A percentile compares a stretch with the other conserved stretches of the same genome.
Evolutionary conservation across 1,139 yeast genomes (phyloP).

Genomic region (Candida dubliniensis): DNA sequence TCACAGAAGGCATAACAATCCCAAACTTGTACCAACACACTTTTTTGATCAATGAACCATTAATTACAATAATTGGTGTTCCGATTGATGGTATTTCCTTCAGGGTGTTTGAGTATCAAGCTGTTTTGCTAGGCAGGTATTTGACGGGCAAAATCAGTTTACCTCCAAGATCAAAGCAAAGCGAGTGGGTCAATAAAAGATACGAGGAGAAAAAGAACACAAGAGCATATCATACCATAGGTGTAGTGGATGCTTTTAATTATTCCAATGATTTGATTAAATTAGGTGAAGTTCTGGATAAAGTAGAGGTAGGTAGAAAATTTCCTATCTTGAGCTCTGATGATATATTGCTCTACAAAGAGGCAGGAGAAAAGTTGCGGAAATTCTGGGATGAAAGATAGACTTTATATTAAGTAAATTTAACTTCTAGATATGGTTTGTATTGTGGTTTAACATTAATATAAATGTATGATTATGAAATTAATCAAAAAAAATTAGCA

Average conservation of each 20-base stretch:
- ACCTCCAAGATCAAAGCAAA: conserved; percentile 31
- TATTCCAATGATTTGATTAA: conserved; percentile 24
- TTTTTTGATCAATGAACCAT: conserved; percentile 37
- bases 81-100: conserved; percentile 43
- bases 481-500: conserved; percentile 57
- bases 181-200: conserved; percentile 31
- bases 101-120: conserved; percentile 45
- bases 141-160: conserved; percentile 32
- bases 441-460: no score
- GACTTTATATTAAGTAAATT: neutral
- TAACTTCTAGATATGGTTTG: neutral
- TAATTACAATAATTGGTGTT: conserved; percentile 38
- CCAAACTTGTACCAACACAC: conserved; percentile 40
- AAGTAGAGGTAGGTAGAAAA: conserved; percentile 25
- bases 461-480: neutral
- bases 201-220: conserved; percentile 26
- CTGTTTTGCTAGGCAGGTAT: conserved; percentile 34
- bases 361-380: conserved; percentile 22
- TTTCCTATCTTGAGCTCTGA: conserved; percentile 32
- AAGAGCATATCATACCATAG: conserved; percentile 45
- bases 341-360: conserved; percentile 23
- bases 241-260: conserved; percentile 23
- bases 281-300: conserved; percentile 29
- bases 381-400: conserved; percentile 16
- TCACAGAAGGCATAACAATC: conserved; percentile 33